These are phyloP conservation scores for Trichoderma reesei DNA, from an alignment of 495 filamentous ascomycete species.

Conservation along the genomic window DNA sequence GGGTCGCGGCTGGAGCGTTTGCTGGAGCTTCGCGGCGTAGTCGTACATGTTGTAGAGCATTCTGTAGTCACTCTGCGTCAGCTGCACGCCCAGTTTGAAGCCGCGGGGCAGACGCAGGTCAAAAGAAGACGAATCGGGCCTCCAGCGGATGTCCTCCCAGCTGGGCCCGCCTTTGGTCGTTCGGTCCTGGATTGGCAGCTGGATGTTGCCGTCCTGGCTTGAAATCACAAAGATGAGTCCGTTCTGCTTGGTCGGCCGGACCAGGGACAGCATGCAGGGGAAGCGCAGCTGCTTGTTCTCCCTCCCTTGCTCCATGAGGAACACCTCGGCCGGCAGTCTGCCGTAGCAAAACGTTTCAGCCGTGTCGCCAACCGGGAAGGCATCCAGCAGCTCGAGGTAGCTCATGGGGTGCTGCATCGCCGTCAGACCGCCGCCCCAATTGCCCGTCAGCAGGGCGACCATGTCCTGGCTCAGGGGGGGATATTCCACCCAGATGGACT, in stretches of 20 bases:
- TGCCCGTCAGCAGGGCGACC: constrained; percentile 52
- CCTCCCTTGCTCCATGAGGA: constrained; percentile 55
- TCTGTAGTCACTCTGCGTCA: constrained; percentile 62
- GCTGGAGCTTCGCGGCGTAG: constrained; percentile 63
- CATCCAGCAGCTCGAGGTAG: constrained; percentile 46
- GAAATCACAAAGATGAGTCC: constrained; percentile 58
- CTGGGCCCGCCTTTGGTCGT: constrained; percentile 51
- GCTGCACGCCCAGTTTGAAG: constrained; percentile 57
- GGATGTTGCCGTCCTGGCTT: constrained; percentile 66
- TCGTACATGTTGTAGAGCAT: constrained; percentile 72
- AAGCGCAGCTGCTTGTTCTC: constrained; percentile 55
- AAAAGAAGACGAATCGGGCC: constrained; percentile 48
- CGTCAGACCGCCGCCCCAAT: constrained; percentile 38
- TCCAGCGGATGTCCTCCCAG: constrained; percentile 77
- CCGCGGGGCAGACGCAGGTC: constrained; percentile 57
- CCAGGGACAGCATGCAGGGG: constrained; percentile 61
- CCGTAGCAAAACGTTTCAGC: constrained; percentile 60
- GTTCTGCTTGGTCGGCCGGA: constrained; percentile 56
- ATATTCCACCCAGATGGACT: constrained; percentile 65
- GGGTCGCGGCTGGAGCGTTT: constrained; percentile 50
- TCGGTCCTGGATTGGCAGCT: constrained; percentile 60
- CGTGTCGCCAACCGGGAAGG: constrained; percentile 66
- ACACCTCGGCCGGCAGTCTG: constrained; percentile 59
- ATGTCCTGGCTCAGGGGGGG: constrained; percentile 60
- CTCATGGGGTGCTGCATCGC: constrained; percentile 22